Percentiles rank a stretch among this genome's conserved stretches.
These are phyloP conservation scores for Chalciporus sp. DNA, from an alignment of 1,284 basidiomycete species.

Conservation along the genomic window DNA sequence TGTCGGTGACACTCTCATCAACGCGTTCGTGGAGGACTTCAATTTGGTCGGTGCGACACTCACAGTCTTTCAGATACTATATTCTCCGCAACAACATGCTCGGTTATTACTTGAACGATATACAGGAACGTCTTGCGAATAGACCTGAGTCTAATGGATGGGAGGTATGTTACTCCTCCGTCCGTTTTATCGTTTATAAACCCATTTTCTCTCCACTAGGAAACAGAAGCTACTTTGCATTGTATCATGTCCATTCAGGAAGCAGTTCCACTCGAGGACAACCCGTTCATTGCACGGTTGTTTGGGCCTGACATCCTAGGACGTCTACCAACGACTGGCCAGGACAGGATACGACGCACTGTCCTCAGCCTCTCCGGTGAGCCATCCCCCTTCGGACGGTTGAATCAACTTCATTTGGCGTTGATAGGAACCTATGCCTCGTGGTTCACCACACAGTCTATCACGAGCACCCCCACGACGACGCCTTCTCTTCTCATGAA, in stretches of 20 bases:
- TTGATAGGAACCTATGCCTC: constrained; percentile 76
- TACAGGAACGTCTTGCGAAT: constrained; percentile 53
- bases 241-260: constrained; percentile 86
- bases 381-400: constrained; percentile 14
- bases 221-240: constrained; percentile 83
- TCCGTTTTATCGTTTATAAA: background rate
- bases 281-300: constrained; percentile 61
- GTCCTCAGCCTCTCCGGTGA: constrained; percentile 72
- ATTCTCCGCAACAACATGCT: constrained; percentile 84
- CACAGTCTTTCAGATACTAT: constrained; percentile 66
- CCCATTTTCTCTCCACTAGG: constrained; percentile 44
- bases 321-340: constrained; percentile 63
- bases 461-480: constrained; percentile 37
- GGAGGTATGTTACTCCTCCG: constrained; percentile 59
- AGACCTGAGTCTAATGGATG: constrained; percentile 48
- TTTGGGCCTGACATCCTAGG: constrained; percentile 74
- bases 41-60: constrained; percentile 1
- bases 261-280: constrained; percentile 77
- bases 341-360: constrained; percentile 71
- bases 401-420: background rate
- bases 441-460: constrained; percentile 72
- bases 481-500: constrained; percentile 39
- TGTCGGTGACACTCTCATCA: constrained; percentile 88
- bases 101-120: constrained; percentile 63
- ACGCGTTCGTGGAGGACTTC: constrained; percentile 61